Percentiles rank a stretch among this genome's conserved stretches.
Conservation (phyloP, 306 rosid species). For the Cicer pinnatifidum region DNA sequence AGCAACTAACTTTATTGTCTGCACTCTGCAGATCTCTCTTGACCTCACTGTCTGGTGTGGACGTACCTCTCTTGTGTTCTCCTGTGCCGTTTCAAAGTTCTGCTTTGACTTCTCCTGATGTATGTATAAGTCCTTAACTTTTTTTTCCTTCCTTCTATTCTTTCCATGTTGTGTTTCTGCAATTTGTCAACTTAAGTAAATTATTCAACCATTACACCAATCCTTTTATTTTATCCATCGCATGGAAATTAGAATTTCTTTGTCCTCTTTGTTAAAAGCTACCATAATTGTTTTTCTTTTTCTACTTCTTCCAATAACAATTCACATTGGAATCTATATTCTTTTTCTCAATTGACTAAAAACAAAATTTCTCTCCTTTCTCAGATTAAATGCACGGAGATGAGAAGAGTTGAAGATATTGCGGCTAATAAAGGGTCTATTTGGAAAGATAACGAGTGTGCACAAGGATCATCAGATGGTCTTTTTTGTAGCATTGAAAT, state of each 20-base stretch:
- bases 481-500: slow-evolving; percentile 75
- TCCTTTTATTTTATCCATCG: slow-evolving; percentile 22
- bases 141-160: slow-evolving; percentile 24
- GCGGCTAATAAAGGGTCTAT: slow-evolving; percentile 52
- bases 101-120: slow-evolving; percentile 83
- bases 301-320: slow-evolving; percentile 25
- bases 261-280: slow-evolving; percentile 29
- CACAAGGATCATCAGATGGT: slow-evolving; percentile 48
- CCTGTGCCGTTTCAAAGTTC: slow-evolving; percentile 87
- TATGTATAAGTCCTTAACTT: slow-evolving; percentile 43
- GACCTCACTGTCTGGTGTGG: slow-evolving; percentile 71
- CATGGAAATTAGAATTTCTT: neutral
- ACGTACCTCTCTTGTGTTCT: slow-evolving; percentile 82
- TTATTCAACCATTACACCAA: slow-evolving; percentile 30
- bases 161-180: slow-evolving; percentile 18
- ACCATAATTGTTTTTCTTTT: slow-evolving; percentile 24
- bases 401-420: slow-evolving; percentile 64
- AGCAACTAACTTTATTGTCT: slow-evolving; percentile 32
- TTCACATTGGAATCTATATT: slow-evolving; percentile 20
- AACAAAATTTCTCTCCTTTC: neutral
- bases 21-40: slow-evolving; percentile 69
- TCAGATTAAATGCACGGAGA: slow-evolving; percentile 82
- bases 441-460: slow-evolving; percentile 55
- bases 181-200: slow-evolving; percentile 33
- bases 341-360: neutral